phyloP scores from a whole-genome alignment of 768 basidiomycete species.

The Tremella mesenterica region DNA sequence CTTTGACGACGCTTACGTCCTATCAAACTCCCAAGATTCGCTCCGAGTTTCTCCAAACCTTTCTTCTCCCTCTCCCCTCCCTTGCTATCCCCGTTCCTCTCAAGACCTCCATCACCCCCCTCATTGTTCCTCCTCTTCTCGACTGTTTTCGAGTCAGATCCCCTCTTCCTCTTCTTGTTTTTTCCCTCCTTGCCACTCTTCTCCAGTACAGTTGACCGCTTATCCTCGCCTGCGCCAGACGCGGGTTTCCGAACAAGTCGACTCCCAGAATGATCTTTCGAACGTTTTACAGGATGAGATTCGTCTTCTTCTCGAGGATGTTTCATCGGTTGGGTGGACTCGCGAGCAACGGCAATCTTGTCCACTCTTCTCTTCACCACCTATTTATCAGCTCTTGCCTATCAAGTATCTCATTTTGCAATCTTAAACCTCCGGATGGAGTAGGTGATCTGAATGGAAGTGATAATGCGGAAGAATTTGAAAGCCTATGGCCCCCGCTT shows the following conservation, averaged over 20 bases:
- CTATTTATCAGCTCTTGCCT: conserved; percentile 11
- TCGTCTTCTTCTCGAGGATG: background rate
- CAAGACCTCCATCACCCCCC: conserved; percentile 10
- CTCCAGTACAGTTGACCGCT: background rate
- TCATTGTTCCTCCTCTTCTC: conserved; percentile 2
- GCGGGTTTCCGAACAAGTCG: background rate
- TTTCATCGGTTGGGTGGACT: conserved; percentile 13
- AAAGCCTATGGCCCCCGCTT: conserved; percentile 3
- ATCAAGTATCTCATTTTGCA: background rate
- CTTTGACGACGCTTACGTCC: conserved; percentile 70
- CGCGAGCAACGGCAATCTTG: conserved; percentile 37
- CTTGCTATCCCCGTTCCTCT: conserved; percentile 23
- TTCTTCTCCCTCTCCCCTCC: conserved; percentile 29
- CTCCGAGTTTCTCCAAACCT: conserved; percentile 40
- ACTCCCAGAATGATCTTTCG: conserved; percentile 3
- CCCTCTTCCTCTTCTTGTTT: conserved; percentile 17
- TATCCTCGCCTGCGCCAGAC: conserved; percentile 2
- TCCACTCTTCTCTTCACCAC: conserved; percentile 66
- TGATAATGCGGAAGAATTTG: background rate
- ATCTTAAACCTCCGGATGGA: background rate
- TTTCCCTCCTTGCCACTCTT: conserved; percentile 8
- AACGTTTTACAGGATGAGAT: background rate
- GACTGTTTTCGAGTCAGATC: conserved; percentile 5
- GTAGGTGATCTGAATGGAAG: background rate
- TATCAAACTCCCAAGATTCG: conserved; percentile 60